Conservation (phyloP, 805 yeast species). For the Spathaspora sp. region DNA sequence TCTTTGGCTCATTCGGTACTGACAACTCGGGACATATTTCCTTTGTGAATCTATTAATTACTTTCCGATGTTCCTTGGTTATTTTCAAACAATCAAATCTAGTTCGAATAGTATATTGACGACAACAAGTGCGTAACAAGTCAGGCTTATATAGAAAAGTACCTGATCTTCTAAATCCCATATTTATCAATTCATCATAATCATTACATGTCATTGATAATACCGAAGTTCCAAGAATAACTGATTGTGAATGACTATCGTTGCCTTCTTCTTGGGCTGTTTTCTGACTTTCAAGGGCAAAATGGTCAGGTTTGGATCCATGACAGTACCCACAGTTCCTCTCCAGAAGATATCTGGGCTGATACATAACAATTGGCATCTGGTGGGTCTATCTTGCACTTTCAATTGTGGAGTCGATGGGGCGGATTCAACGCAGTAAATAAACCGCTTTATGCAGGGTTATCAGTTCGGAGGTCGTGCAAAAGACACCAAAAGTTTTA, state of each 20-base stretch:
- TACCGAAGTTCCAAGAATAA: conserved; percentile 37
- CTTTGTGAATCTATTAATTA: conserved; percentile 56
- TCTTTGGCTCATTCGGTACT: conserved; percentile 3
- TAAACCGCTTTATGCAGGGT: too few species aligned
- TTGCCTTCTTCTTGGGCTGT: conserved; percentile 5
- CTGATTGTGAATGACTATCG: conserved; percentile 9
- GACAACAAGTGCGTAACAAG: conserved; percentile 68
- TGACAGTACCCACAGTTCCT: conserved; percentile 72
- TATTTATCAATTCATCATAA: conserved; percentile 65
- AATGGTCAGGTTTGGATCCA: conserved; percentile 38
- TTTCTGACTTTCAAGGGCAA: conserved; percentile 35
- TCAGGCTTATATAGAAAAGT: conserved; percentile 62
- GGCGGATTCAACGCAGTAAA: too few species aligned
- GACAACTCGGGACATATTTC: conserved; percentile 21
- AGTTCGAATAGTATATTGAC: conserved; percentile 75
- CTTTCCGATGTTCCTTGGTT: conserved; percentile 64
- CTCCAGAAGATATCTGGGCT: conserved; percentile 42
- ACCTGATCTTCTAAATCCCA: conserved; percentile 82
- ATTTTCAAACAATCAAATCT: conserved; percentile 41
- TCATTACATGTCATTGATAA: conserved; percentile 45
- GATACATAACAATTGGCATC: neutral
- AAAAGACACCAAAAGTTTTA: neutral
- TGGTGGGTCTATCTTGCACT: neutral
- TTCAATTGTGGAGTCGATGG: too few species aligned
- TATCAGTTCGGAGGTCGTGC: neutral